Base-by-base conservation (phyloP, 108 stramenopile species). In the Nannochloropsis salina region DNA sequence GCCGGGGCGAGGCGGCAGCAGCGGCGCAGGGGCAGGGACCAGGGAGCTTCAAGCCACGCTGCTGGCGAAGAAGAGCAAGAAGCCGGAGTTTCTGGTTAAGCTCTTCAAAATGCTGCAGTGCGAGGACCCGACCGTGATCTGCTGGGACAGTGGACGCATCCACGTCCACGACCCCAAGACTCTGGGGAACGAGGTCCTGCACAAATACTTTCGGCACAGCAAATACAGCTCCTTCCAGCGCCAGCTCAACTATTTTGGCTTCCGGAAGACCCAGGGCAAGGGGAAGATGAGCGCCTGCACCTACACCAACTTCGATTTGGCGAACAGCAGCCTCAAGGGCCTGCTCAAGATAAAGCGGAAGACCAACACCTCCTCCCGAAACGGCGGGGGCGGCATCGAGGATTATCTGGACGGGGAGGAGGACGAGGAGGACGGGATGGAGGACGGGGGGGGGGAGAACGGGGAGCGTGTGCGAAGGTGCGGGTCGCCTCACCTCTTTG, bases 171-270 rank as follows among this genome's bases (percentile, higher is more conserved):
- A 88, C 44, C 45, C 81, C 41, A 80, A 85, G 85, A 79, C 44
- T 2, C 85, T 88, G 45, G 51, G 80, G 42, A 44, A 84, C 0
- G 42, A 88, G 10, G 82, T 85, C 22, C 85, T 88, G 21, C 51
- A 45, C 74, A 81, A 85, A 9, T 91, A 91, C 88, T 89, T 91
- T 44, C 85, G 85, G 22, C 87, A 91, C 51, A 84, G 44, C 44
- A 93, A 92, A 43, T 92, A 90, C 81, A 82, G 91, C 20, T 91
- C 89, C 80, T 94, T 94, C 83, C 94, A 94, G 86, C 84, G 94
- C 9, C 94, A 94, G 88, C 85, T 94, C 42, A 92, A 90, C 81
- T 83, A 87, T 47, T 90, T 87, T 81, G 90, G 90, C 82, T 90
- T 87, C 84, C 84, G 86, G 45, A 90, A 90, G 86, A 86, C 42